Evolutionary conservation across 495 filamentous ascomycete genomes (phyloP).

Genomic region (Aspergillus biplanus): DNA sequence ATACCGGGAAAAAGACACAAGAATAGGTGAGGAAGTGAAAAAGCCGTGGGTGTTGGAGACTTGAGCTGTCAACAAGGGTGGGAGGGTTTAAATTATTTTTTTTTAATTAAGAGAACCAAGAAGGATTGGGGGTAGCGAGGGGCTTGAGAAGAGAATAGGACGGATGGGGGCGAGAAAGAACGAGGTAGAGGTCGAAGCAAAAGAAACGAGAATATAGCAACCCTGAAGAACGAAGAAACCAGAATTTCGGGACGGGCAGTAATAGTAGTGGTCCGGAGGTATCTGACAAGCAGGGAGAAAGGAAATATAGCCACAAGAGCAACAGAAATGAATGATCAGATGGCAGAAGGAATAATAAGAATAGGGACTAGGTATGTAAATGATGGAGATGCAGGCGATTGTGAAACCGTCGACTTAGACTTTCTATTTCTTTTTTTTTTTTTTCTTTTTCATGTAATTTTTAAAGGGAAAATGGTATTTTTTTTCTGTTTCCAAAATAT

Average conservation of each 20-base stretch:
- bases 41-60: neutral
- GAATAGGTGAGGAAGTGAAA: conserved; percentile 9
- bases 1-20: conserved; percentile 16
- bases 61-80: conserved; percentile 7
- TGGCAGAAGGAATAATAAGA: conserved; percentile 22
- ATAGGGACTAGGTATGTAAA: conserved; percentile 20
- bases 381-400: conserved; percentile 22
- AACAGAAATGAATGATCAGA: conserved; percentile 9
- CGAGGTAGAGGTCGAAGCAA: conserved; percentile 6
- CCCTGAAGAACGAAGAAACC: neutral
- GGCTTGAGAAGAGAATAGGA: neutral
- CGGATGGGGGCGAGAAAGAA: neutral
- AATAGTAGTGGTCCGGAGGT: neutral
- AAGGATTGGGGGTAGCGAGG: conserved; percentile 1
- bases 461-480: neutral
- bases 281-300: neutral
- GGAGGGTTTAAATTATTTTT: neutral
- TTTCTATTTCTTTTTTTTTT: neutral
- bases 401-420: conserved; percentile 11
- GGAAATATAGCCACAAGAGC: conserved; percentile 9
- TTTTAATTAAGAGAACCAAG: conserved; percentile 1
- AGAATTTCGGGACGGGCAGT: neutral
- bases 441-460: conserved; percentile 4
- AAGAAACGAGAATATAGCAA: neutral
- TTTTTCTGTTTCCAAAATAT: conserved; percentile 1